Conservation (phyloP, 441 rosid genomes). For the Manihot esculenta region DNA sequence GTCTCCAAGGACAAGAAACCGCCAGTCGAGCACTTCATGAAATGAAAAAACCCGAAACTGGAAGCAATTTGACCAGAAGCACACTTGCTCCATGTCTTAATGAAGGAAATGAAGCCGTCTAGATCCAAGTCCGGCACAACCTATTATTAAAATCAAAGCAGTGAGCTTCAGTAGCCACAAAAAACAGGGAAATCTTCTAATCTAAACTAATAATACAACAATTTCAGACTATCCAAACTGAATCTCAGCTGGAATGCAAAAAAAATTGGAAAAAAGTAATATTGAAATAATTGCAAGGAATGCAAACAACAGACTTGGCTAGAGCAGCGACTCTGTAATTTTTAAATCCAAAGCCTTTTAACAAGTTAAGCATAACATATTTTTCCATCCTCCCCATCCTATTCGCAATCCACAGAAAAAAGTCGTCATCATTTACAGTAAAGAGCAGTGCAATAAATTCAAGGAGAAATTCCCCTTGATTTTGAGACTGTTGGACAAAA, state of each 20-base stretch:
- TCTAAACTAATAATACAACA: background rate
- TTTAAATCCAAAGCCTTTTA: background rate
- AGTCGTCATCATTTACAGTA: too few species aligned
- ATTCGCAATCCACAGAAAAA: background rate
- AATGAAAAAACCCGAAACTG: slow-evolving; percentile 63
- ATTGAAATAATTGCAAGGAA: background rate
- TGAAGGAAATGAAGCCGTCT: slow-evolving; percentile 33
- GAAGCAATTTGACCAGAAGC: slow-evolving; percentile 63
- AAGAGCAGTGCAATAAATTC: too few species aligned
- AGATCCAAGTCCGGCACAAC: slow-evolving; percentile 52
- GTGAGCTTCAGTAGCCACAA: background rate
- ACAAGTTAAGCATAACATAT: background rate
- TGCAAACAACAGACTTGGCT: background rate
- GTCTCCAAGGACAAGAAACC: slow-evolving; percentile 69
- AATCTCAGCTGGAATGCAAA: background rate
- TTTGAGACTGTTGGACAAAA: background rate
- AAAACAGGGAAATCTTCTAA: background rate
- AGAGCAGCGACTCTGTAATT: background rate
- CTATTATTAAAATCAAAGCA: slow-evolving; percentile 38
- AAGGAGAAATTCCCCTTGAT: background rate
- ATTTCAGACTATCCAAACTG: background rate
- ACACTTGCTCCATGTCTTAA: slow-evolving; percentile 71
- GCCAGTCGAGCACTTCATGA: slow-evolving; percentile 93
- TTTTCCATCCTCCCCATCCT: background rate
- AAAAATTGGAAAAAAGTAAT: background rate